Base-by-base conservation (phyloP, 2,329 filamentous ascomycete species). In the Ambrosiella cleistominuta region DNA sequence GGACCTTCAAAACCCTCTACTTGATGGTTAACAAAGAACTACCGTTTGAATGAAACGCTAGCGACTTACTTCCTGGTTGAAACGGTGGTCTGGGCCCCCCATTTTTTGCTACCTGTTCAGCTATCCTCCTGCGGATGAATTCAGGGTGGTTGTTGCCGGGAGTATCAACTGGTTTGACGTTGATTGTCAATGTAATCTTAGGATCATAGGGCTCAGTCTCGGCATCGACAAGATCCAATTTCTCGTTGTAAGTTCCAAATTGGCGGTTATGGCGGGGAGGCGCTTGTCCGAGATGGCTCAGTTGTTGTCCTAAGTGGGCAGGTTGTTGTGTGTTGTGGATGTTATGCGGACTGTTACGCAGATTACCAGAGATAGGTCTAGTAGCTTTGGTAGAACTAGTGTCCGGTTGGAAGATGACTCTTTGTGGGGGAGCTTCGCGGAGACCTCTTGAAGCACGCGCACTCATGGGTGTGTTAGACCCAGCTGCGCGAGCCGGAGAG, bases 361-460 rank as follows among this genome's bases (percentile, higher is more conserved):
- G 45, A 9, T 44, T 47, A 37, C 45, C 47, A n/a, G 42, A n/a
- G 6, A 17, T 36, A 12, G 50, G 17, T 35, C 57, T 49, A 42
- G 57, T 38, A 64, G 82, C 77, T 62, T 86, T 78, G 12, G 77
- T 73, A 2, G 83, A 74, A 8, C 78, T 79, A 1, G 82, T 82
- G 64, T 94, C 88, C 37, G 88, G 88, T 66, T 93, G 87, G 69
- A 91, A 94, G 56, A 93, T 82, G 56, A 90, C 82, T 62, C 88
- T 78, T 66, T 90, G 88, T 0, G 88, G 84, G 36, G 88, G 88
- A n/a, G 87, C 86, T 68, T 93, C 86, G 63, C 88, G 78, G 55
- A 90, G 72, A 42, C 82, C 84, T 62, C 82, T 73, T 2, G 80
- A 82, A 15, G 78, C 79, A 61, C 81, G 73, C 42, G 75, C 74